Evolutionary conservation across 1,139 yeast genomes (phyloP).

Genomic region (Zygoascus meyerae): DNA sequence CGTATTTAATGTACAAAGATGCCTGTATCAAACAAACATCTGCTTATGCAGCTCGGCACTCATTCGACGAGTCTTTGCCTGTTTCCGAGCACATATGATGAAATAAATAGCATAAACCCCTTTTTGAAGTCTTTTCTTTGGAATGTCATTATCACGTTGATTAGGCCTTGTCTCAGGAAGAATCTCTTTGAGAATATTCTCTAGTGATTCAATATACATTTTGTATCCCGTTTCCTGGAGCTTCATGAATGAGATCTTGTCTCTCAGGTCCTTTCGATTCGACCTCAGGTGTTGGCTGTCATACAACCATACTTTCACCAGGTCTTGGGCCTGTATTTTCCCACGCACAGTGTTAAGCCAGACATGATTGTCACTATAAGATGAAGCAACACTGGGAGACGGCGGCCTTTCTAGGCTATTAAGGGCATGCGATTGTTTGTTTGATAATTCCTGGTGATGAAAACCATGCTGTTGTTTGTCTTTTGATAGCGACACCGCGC

Average conservation of each 20-base stretch:
- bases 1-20: too few relatives aligned
- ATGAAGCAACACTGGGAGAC: neutral
- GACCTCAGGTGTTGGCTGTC: conserved; percentile 7
- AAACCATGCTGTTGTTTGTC: neutral
- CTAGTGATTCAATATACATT: conserved; percentile 6
- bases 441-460: too few relatives aligned
- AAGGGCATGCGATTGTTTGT: neutral
- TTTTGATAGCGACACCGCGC: neutral
- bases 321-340: conserved; percentile 5
- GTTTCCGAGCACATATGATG: neutral
- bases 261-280: conserved; percentile 3
- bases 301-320: conserved; percentile 7
- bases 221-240: conserved; percentile 8
- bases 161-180: neutral
- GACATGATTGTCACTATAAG: neutral
- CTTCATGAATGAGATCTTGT: conserved; percentile 8
- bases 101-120: neutral
- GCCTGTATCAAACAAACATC: too few relatives aligned
- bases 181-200: conserved; percentile 3
- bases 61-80: neutral
- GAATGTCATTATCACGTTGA: neutral
- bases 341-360: conserved; percentile 8
- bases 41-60: too few relatives aligned
- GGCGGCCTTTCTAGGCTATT: neutral
- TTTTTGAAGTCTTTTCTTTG: neutral